Base-by-base conservation (phyloP, 2,329 filamentous ascomycete species). In the Karstenula rhodostoma region DNA sequence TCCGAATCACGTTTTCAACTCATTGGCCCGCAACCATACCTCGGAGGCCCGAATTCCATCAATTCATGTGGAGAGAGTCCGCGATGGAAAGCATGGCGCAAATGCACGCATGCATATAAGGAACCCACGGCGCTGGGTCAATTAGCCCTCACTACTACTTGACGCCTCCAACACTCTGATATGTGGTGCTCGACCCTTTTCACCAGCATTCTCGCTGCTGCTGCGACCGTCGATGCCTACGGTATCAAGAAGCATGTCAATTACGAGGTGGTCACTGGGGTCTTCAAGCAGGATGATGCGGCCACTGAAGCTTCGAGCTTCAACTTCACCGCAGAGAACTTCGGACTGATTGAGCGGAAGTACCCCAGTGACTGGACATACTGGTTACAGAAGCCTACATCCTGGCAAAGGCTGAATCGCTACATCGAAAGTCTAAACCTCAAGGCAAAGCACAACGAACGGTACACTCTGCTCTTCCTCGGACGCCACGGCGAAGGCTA, bases 401-500 rank as follows among this genome's bases (percentile, higher is more conserved):
- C 87, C 73, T 92, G 89, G 89, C 79, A 88, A 73, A 83, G 86
- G n/a, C 89, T 91, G 59, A 79, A 80, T 44, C 74, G 84, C 61
- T 87, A 88, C 68, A 82, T 91, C 29, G 69, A 80, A 22, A 77
- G 80, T 25, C 73, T 91, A 40, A 89, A 89, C 77, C 68, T 73
- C 3, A 73, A 82, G 2, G 74, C 75, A 2, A 70, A 71, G n/a
- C 73, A 75, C 10, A 82, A 80, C 51, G 82, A 84, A 15, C 78
- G 82, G 32, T 92, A 90, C 79, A 89, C 90, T 69, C 81, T 93
- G 10, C 72, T 92, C 32, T 89, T 89, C 75, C 81, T 91, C 74
- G 89, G 86, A 44, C 86, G 90, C 42, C 90, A 92, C 70, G 90
- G 90, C 23, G 85, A 92, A 75, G 90, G 90, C 4, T 80, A 80